Evolutionary conservation across 108 stramenopile genomes (phyloP), one percentile per base, ranked within the genome.

Genomic region (Skeletonema marinoi): DNA sequence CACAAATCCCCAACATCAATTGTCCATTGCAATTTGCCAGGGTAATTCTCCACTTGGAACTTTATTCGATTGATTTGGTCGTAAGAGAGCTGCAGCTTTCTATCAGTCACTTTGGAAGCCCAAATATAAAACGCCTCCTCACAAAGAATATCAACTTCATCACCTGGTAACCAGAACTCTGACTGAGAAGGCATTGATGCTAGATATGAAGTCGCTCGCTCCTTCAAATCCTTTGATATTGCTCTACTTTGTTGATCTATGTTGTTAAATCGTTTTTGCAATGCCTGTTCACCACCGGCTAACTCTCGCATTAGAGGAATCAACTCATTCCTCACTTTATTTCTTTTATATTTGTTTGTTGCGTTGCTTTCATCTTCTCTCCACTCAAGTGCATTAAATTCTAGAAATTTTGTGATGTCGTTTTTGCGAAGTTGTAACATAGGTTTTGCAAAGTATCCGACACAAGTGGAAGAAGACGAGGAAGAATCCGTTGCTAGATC

Each of bases 281-380:
- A 60, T 32, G 74, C 75, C 35, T 66, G 54, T 29, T 87, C 79
- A 14, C 87, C 84, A 32, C 89, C 86, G 14, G 87, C 77, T 38
- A 96, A 64, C 9, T 94, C 92, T 41, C 75, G 48, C 74, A 96
- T 62, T 36, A 96, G 74, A 12, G 95, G 95, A 10, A 96, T 82
- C 70, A 96, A 50, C 72, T 96, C 90, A 82, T 94, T 92, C 17
- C 95, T 88, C 10, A 96, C 92, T 36, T 91, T 89, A 66, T 96
- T 96, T 21, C 95, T 80, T 54, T 89, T 81, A 75, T 96, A 96
- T 68, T 93, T 93, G 64, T 73, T 63, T 0, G 87, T 81, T 32
- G 60, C 64, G 76, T 96, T 96, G 68, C 87, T 88, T 41, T 62
- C 77, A 81, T 96, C 95, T 69, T 96, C 93, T 68, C 92, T 76